Base-by-base conservation (phyloP, 1,139 yeast species). In the Wickerhamomyces sp. region DNA sequence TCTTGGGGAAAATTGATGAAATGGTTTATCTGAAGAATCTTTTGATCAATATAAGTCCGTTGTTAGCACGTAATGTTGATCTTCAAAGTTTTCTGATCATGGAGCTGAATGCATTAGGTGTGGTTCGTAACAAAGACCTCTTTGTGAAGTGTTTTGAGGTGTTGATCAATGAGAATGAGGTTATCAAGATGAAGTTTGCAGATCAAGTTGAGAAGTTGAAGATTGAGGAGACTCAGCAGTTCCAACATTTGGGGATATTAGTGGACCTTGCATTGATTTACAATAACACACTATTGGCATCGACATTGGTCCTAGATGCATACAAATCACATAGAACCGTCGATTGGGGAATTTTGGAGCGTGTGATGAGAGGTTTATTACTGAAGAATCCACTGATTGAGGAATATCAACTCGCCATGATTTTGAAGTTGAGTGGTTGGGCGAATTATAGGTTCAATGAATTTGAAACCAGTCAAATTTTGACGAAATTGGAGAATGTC, bases 361-460 rank as follows among this genome's bases (percentile, higher is more conserved):
- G 23, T 2, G 45, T 44, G 4, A 4, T 47, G 8, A 25, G 40
- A 2, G 11, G 40, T 4, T 33, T 48, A 8, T 18, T 45, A 15
- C 15, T 42, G 13, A 49, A 49, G 16, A 35, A 38, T 22, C 54
- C 54, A 7, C 33, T 23, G 8, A 13, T 35, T 17, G 51, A 49
- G 13, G 52, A 46, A 23, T 26, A 34, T 13, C 37, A 42, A 4
- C 26, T 50, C 6, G 40, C 39, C n/a, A 20, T 39, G 15, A 35
- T 47, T 14, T 11, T 43, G 9, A 39, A 42, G 24, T 31, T 49
- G 13, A 32, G 32, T 3, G 12, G 18, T 9, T 33, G 33, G 23
- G 41, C 35, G 17, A 5, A 34, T 4, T 38, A 38, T 16, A 36
- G 14, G 16, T 39, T 46, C n/a, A 26, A 33, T 29, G 42, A 41